Evolutionary conservation across 305 asterid species (phyloP), one percentile per base, ranked within the genome.

Genomic region (Rubia tinctorum): DNA sequence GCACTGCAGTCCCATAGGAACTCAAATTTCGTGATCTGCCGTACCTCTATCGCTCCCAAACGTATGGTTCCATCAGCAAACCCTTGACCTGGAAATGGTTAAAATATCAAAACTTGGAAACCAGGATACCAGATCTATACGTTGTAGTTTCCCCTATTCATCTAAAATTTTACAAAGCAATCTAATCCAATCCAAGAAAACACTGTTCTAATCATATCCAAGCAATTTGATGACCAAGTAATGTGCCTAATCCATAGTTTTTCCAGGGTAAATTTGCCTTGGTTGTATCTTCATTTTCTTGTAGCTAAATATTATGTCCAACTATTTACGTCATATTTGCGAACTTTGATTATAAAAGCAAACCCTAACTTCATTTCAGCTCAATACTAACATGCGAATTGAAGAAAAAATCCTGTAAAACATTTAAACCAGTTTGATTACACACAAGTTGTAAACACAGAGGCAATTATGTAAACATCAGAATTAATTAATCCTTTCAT

Each of bases 11-110:
- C 86, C 91, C 95, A 91, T 42, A 91, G 74, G 58, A 82, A 87
- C 73, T 88, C 88, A 47, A 93, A 88, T 61, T 83, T 82, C 43
- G 86, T 84, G 72, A 93, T 72, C 75, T 93, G 80, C 75, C 80
- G 76, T 75, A 93, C 95, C 85, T 93, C 96, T 75, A 93, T 13
- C 69, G 86, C 96, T 70, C 97, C 96, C 79, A 93, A 79, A 23
- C 63, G 79, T 55, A 93, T 88, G 60, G 23, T 81, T 6, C 86
- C 80, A 49, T 82, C 79, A 44, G 91, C 87, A 71, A 93, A 93
- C 74, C 95, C 96, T 55, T 90, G 75, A 75, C 89, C 93, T 87
- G 88, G 74, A 53, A 59, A 69, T 9, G 40, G 4, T 47, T 76
- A 42, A 78, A 62, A 60, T 34, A 63, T 77, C 66, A 10, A 71